These are phyloP conservation scores for Malassezia dermatis DNA, from an alignment of 1,284 basidiomycete genomes.

Conservation along the genomic window DNA sequence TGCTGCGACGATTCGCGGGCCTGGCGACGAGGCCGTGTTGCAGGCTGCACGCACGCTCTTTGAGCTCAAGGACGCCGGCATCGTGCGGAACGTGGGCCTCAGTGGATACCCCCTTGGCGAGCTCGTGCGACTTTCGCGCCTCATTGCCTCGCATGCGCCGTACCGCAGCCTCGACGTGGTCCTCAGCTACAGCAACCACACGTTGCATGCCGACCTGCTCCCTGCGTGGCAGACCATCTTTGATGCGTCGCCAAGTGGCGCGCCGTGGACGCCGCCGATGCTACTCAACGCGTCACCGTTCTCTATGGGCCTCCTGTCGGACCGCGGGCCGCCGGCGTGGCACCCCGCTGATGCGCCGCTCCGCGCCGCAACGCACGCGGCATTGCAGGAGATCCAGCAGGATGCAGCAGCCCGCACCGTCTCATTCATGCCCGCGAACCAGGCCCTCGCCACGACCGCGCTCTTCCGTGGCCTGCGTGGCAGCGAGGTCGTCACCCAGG, in stretches of 20 bases:
- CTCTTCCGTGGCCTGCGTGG: slow-evolving; percentile 35
- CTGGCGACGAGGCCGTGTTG: slow-evolving; percentile 70
- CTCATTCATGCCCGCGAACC: slow-evolving; percentile 10
- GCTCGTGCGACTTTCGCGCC: slow-evolving; percentile 68
- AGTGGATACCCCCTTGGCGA: slow-evolving; percentile 82
- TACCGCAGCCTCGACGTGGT: slow-evolving; percentile 46
- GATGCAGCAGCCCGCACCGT: neutral
- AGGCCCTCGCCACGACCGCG: slow-evolving; percentile 29
- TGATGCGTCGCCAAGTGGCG: slow-evolving; percentile 8
- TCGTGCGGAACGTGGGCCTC: slow-evolving; percentile 71
- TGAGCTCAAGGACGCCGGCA: slow-evolving; percentile 65
- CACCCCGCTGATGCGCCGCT: slow-evolving; percentile 65
- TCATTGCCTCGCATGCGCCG: slow-evolving; percentile 52
- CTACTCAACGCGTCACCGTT: slow-evolving; percentile 78
- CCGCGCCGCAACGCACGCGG: slow-evolving; percentile 48
- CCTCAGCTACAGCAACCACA: slow-evolving; percentile 42
- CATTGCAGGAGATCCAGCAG: slow-evolving; percentile 14
- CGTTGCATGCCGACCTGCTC: slow-evolving; percentile 38
- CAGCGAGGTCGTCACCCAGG: neutral
- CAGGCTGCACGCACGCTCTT: slow-evolving; percentile 64
- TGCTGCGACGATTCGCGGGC: slow-evolving; percentile 58
- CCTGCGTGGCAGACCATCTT: slow-evolving; percentile 27
- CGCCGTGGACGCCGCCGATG: slow-evolving; percentile 50
- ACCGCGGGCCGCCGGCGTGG: slow-evolving; percentile 61
- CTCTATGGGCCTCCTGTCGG: slow-evolving; percentile 77